Evolutionary conservation across 495 filamentous ascomycete species (phyloP).

Genomic region (Neurospora sp.): DNA sequence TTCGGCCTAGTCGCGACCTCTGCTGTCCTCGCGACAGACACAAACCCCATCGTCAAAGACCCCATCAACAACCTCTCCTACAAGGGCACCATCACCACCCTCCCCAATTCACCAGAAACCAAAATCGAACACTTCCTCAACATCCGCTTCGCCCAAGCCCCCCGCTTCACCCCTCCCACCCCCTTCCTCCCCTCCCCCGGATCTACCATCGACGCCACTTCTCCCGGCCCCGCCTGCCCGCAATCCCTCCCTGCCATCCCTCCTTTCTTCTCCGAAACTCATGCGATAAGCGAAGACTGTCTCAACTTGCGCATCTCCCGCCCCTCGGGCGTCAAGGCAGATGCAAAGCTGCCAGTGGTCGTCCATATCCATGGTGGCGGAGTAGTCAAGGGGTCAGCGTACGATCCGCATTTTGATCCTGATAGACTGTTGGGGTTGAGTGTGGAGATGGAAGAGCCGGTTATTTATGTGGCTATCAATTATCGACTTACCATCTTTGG

Average conservation of each 20-base stretch:
- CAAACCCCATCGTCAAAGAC: neutral
- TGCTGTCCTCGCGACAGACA: neutral
- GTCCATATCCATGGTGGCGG: slow-evolving; percentile 33
- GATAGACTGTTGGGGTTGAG: slow-evolving; percentile 27
- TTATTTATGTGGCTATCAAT: slow-evolving; percentile 24
- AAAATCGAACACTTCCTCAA: slow-evolving; percentile 31
- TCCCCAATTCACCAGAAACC: neutral
- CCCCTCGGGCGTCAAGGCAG: slow-evolving; percentile 14
- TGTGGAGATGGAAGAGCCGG: slow-evolving; percentile 23
- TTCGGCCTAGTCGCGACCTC: neutral
- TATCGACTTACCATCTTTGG: slow-evolving; percentile 21
- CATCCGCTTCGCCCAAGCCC: slow-evolving; percentile 32
- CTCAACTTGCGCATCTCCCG: slow-evolving; percentile 33
- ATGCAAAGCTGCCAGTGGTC: slow-evolving; percentile 32
- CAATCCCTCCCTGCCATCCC: slow-evolving; percentile 23
- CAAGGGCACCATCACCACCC: neutral
- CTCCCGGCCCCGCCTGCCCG: slow-evolving; percentile 29
- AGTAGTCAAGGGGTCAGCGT: slow-evolving; percentile 26
- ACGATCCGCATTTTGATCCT: slow-evolving; percentile 26
- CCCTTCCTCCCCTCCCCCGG: slow-evolving; percentile 17
- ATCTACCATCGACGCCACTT: slow-evolving; percentile 28
- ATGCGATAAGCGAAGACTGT: slow-evolving; percentile 30
- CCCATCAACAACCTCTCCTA: neutral
- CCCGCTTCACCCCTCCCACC: slow-evolving; percentile 30
- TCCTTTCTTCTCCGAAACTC: slow-evolving; percentile 27